Base-by-base conservation (phyloP, 1,284 basidiomycete species). In the Athelia psychrophila region DNA sequence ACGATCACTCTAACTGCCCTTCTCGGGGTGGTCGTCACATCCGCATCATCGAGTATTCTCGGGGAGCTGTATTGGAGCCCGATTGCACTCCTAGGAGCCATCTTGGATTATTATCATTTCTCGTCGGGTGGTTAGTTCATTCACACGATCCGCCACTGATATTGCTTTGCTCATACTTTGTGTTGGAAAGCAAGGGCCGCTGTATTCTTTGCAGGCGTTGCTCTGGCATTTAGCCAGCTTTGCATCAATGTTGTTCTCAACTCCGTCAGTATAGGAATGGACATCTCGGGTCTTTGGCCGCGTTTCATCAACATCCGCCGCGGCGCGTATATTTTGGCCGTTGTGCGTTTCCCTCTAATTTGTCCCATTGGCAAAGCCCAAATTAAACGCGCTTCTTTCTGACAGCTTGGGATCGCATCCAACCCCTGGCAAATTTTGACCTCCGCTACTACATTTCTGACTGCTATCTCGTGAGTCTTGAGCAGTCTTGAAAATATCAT, bases 291-390 rank as follows among this genome's bases (percentile, higher is more conserved):
- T 3, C 22, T 50, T 3, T 38, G 20, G 10, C 49, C 49, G 40
- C 52, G 51, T 16, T 54, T 53, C 18, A 54, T 54, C 36, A 54
- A 54, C 38, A 54, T 54, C 18, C 45, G 53, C 19, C 32, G 53
- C 13, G 53, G 53, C 16, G 53, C 52, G 35, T 54, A 54, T 27
- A 6, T 54, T 12, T n/a, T 53, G 13, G 46, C 52, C 16, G 25
- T 18, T 27, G 44, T 46, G 23, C 8, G 44, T 46, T n/a, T 12
- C 16, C 24, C 10, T 27, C 24, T 12, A 19, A 23, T 20, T 8
- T 46, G 44, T 6, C n/a, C n/a, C n/a, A n/a, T n/a, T n/a, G n/a
- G n/a, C n/a, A n/a, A n/a, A n/a, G n/a, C 33, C 33, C 33, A 12
- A 12, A n/a, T 35, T 10, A n/a, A n/a, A n/a, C n/a, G n/a, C 42